Evolutionary conservation across 2,329 filamentous ascomycete species (phyloP), one percentile per base, ranked within the genome.

Genomic region (Penicillium sp.): DNA sequence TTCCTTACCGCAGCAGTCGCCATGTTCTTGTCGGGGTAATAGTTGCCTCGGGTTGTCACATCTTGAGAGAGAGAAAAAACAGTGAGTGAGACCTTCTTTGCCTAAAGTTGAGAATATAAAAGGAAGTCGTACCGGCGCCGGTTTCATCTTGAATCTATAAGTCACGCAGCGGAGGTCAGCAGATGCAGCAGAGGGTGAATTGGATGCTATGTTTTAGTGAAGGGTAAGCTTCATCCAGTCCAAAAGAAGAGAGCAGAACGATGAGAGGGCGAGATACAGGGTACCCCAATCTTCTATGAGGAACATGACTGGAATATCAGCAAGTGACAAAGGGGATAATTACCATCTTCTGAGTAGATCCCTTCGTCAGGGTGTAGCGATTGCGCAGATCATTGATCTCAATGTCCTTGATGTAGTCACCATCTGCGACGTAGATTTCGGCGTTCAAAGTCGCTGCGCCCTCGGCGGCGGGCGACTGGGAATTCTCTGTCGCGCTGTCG

Each of bases 91-190:
- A 87, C 84, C 81, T 84, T 80, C 77, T 73, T 76, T 65, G 75
- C 76, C 69, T 77, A 77, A 76, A 74, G 71, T 74, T 77, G 77
- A 74, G 68, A 65, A 67, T 67, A 59, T 67, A 69, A 69, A 63
- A 60, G 69, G 76, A 78, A 75, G 82, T 86, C 93, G 88, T 99
- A 99, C 94, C 94, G 84, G 94, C 93, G 85, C 94, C 94, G 88
- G 93, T 97, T 73, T 97, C 91, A 82, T 97, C 93, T 89, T 96
- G 96, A 73, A 99, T 99, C 94, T 99, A 93, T 71, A 90, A 89
- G 79, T 86, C 87, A 94, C 85, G 87, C 84, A 88, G 80, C 80
- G 80, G 84, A 88, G 86, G 93, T 97, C 87, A 97, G 93, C 91
- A 94, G 86, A 87, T 91, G 90, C 86, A 88, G 90, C 86, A 86